Base-by-base conservation (phyloP, 768 basidiomycete genomes). In the Hortiboletus campestris region DNA sequence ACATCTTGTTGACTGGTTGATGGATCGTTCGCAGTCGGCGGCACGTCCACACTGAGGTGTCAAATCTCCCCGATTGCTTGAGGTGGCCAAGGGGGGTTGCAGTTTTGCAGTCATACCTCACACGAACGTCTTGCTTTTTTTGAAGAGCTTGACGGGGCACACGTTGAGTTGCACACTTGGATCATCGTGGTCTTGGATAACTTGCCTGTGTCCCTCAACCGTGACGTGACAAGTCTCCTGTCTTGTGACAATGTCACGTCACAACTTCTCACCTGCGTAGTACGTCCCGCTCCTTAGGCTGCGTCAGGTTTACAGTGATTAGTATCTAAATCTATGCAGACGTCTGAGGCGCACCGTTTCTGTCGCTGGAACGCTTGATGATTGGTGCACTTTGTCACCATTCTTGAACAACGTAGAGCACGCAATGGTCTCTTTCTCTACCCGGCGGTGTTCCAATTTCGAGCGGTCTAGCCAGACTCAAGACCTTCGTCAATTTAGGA, bases 181-280 rank as follows among this genome's bases (percentile, higher is more conserved):
- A 56, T 53, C 19, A 61, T 67, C 34, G 66, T 70, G 63, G 67
- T 66, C 58, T 58, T 63, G 66, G 55, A n/a, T 35, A 54, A 71
- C 65, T 71, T 69, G 67, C 70, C 67, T 71, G 52, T n/a, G 49
- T 19, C n/a, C 39, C 52, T 19, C 22, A 48, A 20, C 25, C 25
- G 25, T 71, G 67, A 69, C 38, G 68, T 68, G 65, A 67, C 67
- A 59, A 4, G 0, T 38, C 64, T 65, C 67, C 67, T 72, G 46
- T 69, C 31, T 25, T 50, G 60, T 69, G 60, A 69, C 62, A n/a
- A 0, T 31, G 58, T 71, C 67, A 68, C 69, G 25, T 0, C 29
- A 5, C 12, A 12, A 36, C 6, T 58, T 60, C 58, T 58, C 58
- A 56, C 41, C 43, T 7, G 57, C 46, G 56, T 41, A 34, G 25